Evolutionary conservation across 208 protist genomes (phyloP), one percentile per base, ranked within the genome.

Genomic region (Leptomonas pyrrhocoris): DNA sequence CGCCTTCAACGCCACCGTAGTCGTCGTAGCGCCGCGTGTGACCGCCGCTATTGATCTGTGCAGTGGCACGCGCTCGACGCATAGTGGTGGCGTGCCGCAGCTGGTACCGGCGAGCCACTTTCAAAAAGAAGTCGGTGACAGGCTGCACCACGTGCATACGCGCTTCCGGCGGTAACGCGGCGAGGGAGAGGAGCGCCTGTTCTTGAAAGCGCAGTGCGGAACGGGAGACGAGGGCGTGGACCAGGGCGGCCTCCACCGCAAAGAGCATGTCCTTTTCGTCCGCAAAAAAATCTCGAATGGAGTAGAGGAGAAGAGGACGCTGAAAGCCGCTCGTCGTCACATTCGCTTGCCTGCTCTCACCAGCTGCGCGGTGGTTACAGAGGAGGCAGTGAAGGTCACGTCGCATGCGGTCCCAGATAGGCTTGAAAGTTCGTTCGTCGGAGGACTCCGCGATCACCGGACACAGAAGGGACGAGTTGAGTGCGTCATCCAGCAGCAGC

Each of bases 151-250:
- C 74, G 60, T 90, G 88, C 50, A 53, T 70, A n/a, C 77, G 77
- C 0, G 75, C 85, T 57, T 80, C 76, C 3, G 68, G 48, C 0
- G 88, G 88, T 40, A 94, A 65, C 7, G 79, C 80, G 27, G 79
- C 76, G 38, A 94, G 58, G 9, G 88, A 81, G 13, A 88, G 34
- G 36, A 90, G 73, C n/a, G 79, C 80, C 65, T 86, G 83, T 65
- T 94, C 85, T 63, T 83, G 73, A 30, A 89, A 74, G n/a, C 36
- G 21, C 12, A 73, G 34, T 16, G 38, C 63, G 11, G 63, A 8
- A n/a, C 7, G 27, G 25, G 53, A 53, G 6, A 86, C 53, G 1
- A 86, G 51, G 18, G 74, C 59, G 16, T 68, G 64, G 46, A 90
- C 55, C 21, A 94, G 58, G 7, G 74, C 59, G 18, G 85, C 75